Evolutionary conservation across 805 yeast species (phyloP), one percentile per base, ranked within the genome.

Genomic region (Saccharomycopsis lassenensis): DNA sequence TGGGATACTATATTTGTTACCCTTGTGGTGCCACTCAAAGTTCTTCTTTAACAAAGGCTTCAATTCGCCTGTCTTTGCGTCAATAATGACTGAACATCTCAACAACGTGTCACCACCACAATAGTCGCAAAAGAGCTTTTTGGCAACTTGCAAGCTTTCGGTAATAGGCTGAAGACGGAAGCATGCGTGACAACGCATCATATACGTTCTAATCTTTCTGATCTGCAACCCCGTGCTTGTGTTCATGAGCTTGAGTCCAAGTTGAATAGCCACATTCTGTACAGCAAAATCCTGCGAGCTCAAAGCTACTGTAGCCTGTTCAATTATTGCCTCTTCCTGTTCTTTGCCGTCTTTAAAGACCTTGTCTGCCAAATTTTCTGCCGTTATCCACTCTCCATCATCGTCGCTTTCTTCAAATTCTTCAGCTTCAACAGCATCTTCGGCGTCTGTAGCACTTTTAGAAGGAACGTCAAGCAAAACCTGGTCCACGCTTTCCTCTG

Each of bases 151-250:
- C n/a, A n/a, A n/a, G 45, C 72, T 69, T 49, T 77, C 80, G 19
- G 89, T 83, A 38, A 84, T 66, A 5, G 94, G 87, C 10, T 77
- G 62, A 54, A 91, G 64, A 40, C 71, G 65, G 71, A 91, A 91
- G 61, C 99, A 91, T 0, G 96, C 99, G 57, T 91, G 95, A 57
- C 99, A 91, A 58, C 99, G 69, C 52, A 83, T 69, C 96, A 89
- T 89, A 56, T 84, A 87, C 61, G 80, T 84, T 55, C 94, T 71
- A 23, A 91, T 80, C 54, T 83, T 73, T 47, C 74, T 79, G 58
- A 91, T 87, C 49, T 78, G 85, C 45, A 77, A 63, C 15, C 98
- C 98, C 1, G 87, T 74, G 61, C 73, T 68, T 17, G 82, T 65
- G 57, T 87, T 87, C 75, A 91, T 79, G 47, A 89, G 64, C 46